Evolutionary conservation across 2,329 filamentous ascomycete species (phyloP).

Genomic region (Fusarium praegraminearum): DNA sequence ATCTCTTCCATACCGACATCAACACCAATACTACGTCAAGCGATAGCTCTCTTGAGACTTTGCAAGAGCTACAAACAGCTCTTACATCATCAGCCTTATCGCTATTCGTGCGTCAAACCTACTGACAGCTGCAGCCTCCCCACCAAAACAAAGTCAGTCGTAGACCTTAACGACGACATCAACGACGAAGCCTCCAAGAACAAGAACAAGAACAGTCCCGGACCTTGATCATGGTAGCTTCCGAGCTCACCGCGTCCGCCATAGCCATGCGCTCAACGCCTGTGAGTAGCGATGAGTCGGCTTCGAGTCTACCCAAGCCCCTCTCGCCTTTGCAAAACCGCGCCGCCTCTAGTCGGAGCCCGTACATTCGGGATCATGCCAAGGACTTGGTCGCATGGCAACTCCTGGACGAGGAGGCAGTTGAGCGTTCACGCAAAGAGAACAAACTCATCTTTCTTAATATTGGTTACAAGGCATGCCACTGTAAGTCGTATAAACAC

Average conservation of each 20-base stretch:
- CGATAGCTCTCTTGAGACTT: conserved; percentile 1
- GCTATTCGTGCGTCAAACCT: conserved; percentile 16
- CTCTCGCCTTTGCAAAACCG: conserved; percentile 52
- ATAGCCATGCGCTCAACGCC: conserved; percentile 49
- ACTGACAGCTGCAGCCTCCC: conserved; percentile 16
- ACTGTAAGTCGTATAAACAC: conserved; percentile 72
- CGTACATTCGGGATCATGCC: conserved; percentile 77
- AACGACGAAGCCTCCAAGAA: background rate
- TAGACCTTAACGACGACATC: conserved; percentile 16
- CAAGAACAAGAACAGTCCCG: background rate
- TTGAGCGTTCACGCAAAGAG: conserved; percentile 80
- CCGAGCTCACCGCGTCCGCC: conserved; percentile 55
- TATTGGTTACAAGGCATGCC: conserved; percentile 94
- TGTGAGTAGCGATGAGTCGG: conserved; percentile 38
- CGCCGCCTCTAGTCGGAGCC: conserved; percentile 58
- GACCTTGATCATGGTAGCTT: conserved; percentile 52
- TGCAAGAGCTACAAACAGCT: conserved; percentile 22
- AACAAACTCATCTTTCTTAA: conserved; percentile 94
- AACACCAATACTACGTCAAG: conserved; percentile 7
- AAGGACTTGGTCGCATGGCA: conserved; percentile 93
- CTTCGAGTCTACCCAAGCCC: conserved; percentile 35
- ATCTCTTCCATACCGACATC: background rate
- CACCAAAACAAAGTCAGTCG: conserved; percentile 13
- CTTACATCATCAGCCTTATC: conserved; percentile 34
- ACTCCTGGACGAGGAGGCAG: conserved; percentile 80